Percentiles rank a stretch among this genome's conserved stretches.
phyloP scores from a whole-genome alignment of 2,329 filamentous ascomycete genomes.

The Periconia sp. region DNA sequence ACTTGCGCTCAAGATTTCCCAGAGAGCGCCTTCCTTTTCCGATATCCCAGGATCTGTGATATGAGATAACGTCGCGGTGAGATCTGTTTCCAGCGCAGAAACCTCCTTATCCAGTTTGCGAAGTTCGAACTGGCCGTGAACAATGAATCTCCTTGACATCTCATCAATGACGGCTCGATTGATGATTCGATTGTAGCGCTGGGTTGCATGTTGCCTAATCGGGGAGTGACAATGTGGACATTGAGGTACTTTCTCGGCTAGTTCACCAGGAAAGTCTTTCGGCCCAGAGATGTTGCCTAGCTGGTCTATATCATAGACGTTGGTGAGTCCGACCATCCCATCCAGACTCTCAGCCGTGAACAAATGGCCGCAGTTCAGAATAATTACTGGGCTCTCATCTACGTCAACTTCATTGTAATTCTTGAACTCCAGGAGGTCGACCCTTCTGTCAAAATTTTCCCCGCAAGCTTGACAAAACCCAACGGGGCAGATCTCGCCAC shows the following conservation, averaged over 20 bases:
- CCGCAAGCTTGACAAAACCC: slow-evolving; percentile 29
- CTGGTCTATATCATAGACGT: no score
- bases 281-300: no score
- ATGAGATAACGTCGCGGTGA: no score
- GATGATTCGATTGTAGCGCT: slow-evolving; percentile 42
- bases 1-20: not conserved
- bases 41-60: no score
- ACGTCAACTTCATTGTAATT: slow-evolving; percentile 31
- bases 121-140: slow-evolving; percentile 29
- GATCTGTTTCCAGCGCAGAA: slow-evolving; percentile 12
- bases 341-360: slow-evolving; percentile 35
- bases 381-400: slow-evolving; percentile 28
- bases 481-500: slow-evolving; percentile 30
- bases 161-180: slow-evolving; percentile 43
- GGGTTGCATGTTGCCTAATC: slow-evolving; percentile 34
- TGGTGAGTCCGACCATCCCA: slow-evolving; percentile 23
- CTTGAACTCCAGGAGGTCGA: slow-evolving; percentile 29
- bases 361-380: slow-evolving; percentile 34
- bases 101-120: slow-evolving; percentile 21
- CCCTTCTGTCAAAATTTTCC: slow-evolving; percentile 17
- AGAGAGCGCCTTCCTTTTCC: slow-evolving; percentile 4
- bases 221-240: slow-evolving; percentile 39
- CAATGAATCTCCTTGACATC: slow-evolving; percentile 41
- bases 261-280: no score
- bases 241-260: slow-evolving; percentile 26